phyloP scores from a whole-genome alignment of 805 yeast species.

The Candida gorgasii region DNA sequence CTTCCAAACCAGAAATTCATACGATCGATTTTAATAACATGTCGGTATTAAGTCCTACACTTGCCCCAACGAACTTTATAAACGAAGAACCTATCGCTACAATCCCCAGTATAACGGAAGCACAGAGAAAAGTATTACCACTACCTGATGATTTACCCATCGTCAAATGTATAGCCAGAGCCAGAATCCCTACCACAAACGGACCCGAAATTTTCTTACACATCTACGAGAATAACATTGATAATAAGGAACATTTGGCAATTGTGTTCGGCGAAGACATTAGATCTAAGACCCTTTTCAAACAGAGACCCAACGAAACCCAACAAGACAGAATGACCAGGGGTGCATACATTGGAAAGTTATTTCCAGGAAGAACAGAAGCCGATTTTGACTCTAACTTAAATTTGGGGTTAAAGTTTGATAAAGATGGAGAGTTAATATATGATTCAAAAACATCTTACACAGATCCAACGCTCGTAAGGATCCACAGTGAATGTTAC shows the following conservation, averaged over 20 bases:
- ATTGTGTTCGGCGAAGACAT: conserved; percentile 95
- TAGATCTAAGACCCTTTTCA: conserved; percentile 72
- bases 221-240: conserved; percentile 81
- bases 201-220: conserved; percentile 95
- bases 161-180: conserved; percentile 89
- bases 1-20: neutral
- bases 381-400: conserved; percentile 59
- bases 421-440: conserved; percentile 29
- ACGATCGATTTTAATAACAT: conserved; percentile 19
- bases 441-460: conserved; percentile 31
- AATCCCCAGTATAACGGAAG: conserved; percentile 20
- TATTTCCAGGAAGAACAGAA: conserved; percentile 78
- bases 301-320: conserved; percentile 63
- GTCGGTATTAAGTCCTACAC: conserved; percentile 25
- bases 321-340: conserved; percentile 97
- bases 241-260: conserved; percentile 92
- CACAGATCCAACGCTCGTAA: conserved; percentile 59
- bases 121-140: conserved; percentile 31
- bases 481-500: conserved; percentile 97
- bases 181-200: conserved; percentile 92
- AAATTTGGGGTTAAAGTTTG: conserved; percentile 31
- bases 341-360: conserved; percentile 92
- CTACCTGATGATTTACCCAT: conserved; percentile 62
- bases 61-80: conserved; percentile 19
- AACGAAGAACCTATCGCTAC: conserved; percentile 15